phyloP scores from a whole-genome alignment of 2,329 filamentous ascomycete genomes.

The Chaetomiaceae sp. region DNA sequence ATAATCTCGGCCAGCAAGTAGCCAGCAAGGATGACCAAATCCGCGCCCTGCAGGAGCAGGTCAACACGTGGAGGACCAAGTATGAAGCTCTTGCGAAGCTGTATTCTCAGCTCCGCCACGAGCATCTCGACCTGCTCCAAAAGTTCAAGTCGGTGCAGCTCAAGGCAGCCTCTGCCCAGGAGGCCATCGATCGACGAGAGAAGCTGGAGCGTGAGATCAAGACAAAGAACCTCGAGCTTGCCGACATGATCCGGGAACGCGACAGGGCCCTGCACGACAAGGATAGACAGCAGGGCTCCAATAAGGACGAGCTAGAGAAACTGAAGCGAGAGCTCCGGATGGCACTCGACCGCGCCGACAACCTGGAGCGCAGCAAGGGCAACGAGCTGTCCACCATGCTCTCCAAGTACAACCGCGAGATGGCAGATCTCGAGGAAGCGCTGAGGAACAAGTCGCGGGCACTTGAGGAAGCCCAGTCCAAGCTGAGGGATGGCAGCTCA shows the following conservation, averaged over 20 bases:
- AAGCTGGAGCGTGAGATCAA: slow-evolving; percentile 97
- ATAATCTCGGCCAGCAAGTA: slow-evolving; percentile 79
- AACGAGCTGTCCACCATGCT: slow-evolving; percentile 93
- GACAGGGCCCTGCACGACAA: slow-evolving; percentile 91
- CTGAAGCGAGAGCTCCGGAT: slow-evolving; percentile 88
- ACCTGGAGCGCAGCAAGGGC: slow-evolving; percentile 86
- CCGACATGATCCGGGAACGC: slow-evolving; percentile 96
- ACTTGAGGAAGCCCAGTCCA: slow-evolving; percentile 76
- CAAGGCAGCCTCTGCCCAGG: slow-evolving; percentile 93
- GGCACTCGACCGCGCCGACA: slow-evolving; percentile 87
- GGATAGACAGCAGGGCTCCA: slow-evolving; percentile 77
- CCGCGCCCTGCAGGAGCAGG: slow-evolving; percentile 85
- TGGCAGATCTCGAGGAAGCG: slow-evolving; percentile 92
- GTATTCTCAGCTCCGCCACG: slow-evolving; percentile 91
- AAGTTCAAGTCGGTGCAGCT: slow-evolving; percentile 96
- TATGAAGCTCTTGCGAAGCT: slow-evolving; percentile 95
- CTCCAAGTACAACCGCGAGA: slow-evolving; percentile 93
- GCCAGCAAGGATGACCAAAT: slow-evolving; percentile 93
- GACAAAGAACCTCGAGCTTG: slow-evolving; percentile 97
- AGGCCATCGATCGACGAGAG: slow-evolving; percentile 90
- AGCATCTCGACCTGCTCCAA: slow-evolving; percentile 89
- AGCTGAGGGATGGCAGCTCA: slow-evolving; percentile 71
- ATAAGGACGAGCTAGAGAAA: slow-evolving; percentile 92
- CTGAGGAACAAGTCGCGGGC: slow-evolving; percentile 81
- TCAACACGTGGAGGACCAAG: slow-evolving; percentile 96